Base-by-base conservation (phyloP, 805 yeast genomes). In the Vanderwaltozyma tropicalis region DNA sequence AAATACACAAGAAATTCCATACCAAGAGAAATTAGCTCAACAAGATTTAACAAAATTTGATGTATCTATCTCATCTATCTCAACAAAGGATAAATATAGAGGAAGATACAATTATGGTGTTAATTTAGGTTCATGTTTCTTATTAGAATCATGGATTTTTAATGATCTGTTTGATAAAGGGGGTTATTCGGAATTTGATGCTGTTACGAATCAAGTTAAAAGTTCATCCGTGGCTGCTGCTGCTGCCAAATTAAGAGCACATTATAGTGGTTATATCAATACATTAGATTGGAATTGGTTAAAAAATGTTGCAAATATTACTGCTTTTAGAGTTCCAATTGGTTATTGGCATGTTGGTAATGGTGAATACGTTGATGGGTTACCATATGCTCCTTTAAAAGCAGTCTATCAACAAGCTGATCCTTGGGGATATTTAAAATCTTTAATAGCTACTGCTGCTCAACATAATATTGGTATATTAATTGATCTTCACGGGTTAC, bases 291-390 rank as follows among this genome's bases (percentile, higher is more conserved):
- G 95, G 94, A 51, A 70, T 16, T 86, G 86, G 83, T 59, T 89
- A 21, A 57, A 64, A 32, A 62, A 67, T 16, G 69, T 68, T 37
- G 59, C 52, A 1, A 83, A 85, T 7, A 83, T 83, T n/a, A 85
- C 84, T 18, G 73, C 87, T 2, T 69, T 89, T 5, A 70, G 98
- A 50, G 69, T 89, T 1, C 97, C 98, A 7, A 62, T 89, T 45
- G 97, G 97, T 0, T 89, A 83, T 59, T 89, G 95, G 95, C 78
- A 74, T 40, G 74, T 87, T n/a, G 71, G 64, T 36, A 78, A 80
- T 16, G 85, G 88, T 1, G 46, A 49, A 14, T 80, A 67, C 53
- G 32, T 52, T 3, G 58, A 61, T 16, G 74, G 70, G 4, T 80
- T 94, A 2, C 78, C 79, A 15, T 89, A 83, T 52, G 76, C 62